Evolutionary conservation across 2,329 filamentous ascomycete species (phyloP), one percentile per base, ranked within the genome.

Genomic region (Nothophoma quercina): DNA sequence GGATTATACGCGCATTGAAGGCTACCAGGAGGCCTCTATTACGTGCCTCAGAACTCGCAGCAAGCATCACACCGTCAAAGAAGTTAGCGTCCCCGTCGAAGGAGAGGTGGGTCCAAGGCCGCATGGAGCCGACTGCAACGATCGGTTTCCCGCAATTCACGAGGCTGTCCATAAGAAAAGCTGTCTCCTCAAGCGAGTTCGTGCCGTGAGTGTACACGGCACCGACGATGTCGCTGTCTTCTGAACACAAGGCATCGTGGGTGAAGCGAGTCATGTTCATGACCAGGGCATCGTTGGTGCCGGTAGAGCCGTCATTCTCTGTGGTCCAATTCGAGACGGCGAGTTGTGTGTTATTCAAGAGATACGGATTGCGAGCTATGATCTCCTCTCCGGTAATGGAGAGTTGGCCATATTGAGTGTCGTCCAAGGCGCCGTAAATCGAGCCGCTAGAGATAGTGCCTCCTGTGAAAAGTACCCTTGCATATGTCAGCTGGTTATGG

Each of bases 201-300:
- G 66, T 70, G 10, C 66, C 66, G 34, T 69, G 66, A 0, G 66
- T 70, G 41, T 59, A 69, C 13, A 70, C 56, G 0, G 66, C 66
- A 8, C 67, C 67, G 8, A 51, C 59, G 5, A 70, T 69, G 23
- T 70, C 67, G 21, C 65, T 68, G 30, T 69, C 66, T 9, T 50
- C 36, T 0, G 64, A 67, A 25, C 66, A 70, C 2, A 70, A 6
- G 4, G 42, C 42, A 8, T 45, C 42, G 25, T 45, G 13, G 12
- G 42, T 60, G 34, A 70, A 70, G 4, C 66, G 58, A 5, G 66
- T 68, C 67, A 70, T 70, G 51, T 70, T 67, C 66, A 69, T 70
- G 22, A 66, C 67, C 1, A 70, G 32, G 4, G 61, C 58, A 44
- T 70, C 67, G 25, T 63, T 65, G 3, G 65, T 69, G 8, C 66